Evolutionary conservation across 192 early-diverging fungal genomes (phyloP).

Genomic region (Mortierella alpina): DNA sequence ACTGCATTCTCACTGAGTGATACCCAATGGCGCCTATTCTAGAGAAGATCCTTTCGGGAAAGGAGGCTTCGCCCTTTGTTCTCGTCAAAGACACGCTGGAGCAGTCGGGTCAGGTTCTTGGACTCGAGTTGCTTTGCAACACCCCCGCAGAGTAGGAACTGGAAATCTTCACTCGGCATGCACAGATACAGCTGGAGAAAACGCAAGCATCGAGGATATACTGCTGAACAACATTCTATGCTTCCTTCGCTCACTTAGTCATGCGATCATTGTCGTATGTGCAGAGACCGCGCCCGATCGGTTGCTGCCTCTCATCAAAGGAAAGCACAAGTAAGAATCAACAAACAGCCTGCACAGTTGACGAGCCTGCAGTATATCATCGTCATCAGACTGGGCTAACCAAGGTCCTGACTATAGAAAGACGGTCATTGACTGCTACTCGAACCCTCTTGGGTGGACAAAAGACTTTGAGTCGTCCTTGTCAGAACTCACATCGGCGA

Average conservation of each 20-base stretch:
- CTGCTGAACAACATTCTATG: not conserved
- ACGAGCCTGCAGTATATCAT: too few species aligned
- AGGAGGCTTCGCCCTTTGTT: conserved; percentile 44
- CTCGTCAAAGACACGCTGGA: conserved; percentile 48
- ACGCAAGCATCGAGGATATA: too few species aligned
- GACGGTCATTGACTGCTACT: conserved; percentile 31
- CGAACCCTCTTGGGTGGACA: conserved; percentile 47
- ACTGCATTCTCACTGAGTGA: not conserved
- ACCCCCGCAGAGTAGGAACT: conserved; percentile 27
- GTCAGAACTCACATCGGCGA: not conserved
- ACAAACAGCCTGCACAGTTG: too few species aligned
- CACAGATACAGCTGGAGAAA: not conserved
- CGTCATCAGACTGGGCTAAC: not conserved
- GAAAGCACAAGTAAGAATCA: conserved; percentile 11
- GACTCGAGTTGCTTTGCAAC: conserved; percentile 29
- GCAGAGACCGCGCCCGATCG: conserved; percentile 38
- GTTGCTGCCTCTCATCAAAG: conserved; percentile 22
- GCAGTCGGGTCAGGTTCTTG: conserved; percentile 42
- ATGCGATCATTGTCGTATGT: conserved; percentile 34
- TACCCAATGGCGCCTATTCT: conserved; percentile 31
- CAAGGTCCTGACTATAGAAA: conserved; percentile 1
- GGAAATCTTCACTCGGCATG: not conserved
- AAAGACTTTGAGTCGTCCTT: not conserved
- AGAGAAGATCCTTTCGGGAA: conserved; percentile 38
- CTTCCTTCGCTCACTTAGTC: not conserved